Evolutionary conservation across 768 basidiomycete species (phyloP), one percentile per base, ranked within the genome.

Genomic region (Boletus patriciae): DNA sequence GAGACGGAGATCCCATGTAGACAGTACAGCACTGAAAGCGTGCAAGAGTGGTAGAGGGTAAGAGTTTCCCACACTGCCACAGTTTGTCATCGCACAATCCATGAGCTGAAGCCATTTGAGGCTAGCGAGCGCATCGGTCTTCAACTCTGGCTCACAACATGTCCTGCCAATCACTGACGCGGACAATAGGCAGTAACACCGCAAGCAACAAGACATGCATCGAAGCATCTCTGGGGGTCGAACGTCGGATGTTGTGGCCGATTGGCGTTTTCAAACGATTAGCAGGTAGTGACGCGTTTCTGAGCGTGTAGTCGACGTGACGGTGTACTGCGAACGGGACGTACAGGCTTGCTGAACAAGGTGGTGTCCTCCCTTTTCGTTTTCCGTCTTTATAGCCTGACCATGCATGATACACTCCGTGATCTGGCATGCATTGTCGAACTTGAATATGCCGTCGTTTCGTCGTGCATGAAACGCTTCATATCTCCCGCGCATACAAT

Each of bases 281-380:
- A 93, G 93, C 89, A 43, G 37, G 81, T 53, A 23, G 25, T 25
- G 29, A 9, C 11, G 3, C 1, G 15, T 34, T 23, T 68, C 60
- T 43, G 8, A 7, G 46, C 55, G 46, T 65, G 8, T 25, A 25
- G 58, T 23, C 13, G 0, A n/a, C 4, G 19, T 61, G 34, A 62
- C 15, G 11, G 18, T 6, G 7, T 25, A 25, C 11, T 11, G 40
- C 27, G 13, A 44, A 58, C 59, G 92, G 91, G 94, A 86, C 88
- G 6, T 95, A 93, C 73, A 89, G 90, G 63, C 83, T 98, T 3
- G 95, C 94, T 15, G 86, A 87, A 75, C 94, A 97, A 76, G 76
- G 88, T 90, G 61, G 1, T n/a, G n/a, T n/a, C n/a, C 29, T 16
- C 18, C 31, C 23, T 38, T 31, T 1, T 41, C 19, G 11, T 29